Base-by-base conservation (phyloP, 805 yeast species). In the Candida taoyuanica region DNA sequence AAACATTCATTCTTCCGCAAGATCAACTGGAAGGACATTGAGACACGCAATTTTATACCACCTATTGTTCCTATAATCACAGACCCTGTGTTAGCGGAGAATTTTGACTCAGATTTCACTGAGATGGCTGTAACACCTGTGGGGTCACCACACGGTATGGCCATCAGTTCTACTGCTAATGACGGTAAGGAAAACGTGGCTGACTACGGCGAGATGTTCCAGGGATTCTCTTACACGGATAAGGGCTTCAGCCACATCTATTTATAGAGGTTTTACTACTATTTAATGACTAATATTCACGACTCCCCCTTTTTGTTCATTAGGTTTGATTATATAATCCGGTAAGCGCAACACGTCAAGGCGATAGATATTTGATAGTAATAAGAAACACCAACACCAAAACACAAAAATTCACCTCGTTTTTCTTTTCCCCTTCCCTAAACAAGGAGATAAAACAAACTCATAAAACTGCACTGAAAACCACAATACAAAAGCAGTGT, bases 61-160 rank as follows among this genome's bases (percentile, higher is more conserved):
- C 96, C 96, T 1, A 81, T 87, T 25, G 64, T 78, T n/a, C 96
- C 96, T 1, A 62, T 85, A 5, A 75, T 88, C 30, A 83, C 94
- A 0, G 79, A 86, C 53, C 91, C 94, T 17, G 79, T 70, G 32
- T 56, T 83, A 38, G 96, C 96, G 0, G 96, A 87, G 56, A 87
- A 87, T 53, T 87, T 87, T 55, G 86, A 85, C 46, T 61, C 70
- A 8, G 89, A 84, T 43, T 87, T 87, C 61, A 87, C 96, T 0
- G 71, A 71, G 7, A 71, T 85, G 81, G 70, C 71, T 27, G 67
- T 79, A 31, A 44, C 56, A 4, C 58, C 59, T 2, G 43, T 50
- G 18, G 58, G 58, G 1, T 49, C 56, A 0, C 46, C 44, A 3
- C 18, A 44, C 5, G 35, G 29, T 20, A 25, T 49, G 37, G 16